These are phyloP conservation scores for Clitoria ternatea DNA, from an alignment of 306 rosid genomes.

Conservation along the genomic window DNA sequence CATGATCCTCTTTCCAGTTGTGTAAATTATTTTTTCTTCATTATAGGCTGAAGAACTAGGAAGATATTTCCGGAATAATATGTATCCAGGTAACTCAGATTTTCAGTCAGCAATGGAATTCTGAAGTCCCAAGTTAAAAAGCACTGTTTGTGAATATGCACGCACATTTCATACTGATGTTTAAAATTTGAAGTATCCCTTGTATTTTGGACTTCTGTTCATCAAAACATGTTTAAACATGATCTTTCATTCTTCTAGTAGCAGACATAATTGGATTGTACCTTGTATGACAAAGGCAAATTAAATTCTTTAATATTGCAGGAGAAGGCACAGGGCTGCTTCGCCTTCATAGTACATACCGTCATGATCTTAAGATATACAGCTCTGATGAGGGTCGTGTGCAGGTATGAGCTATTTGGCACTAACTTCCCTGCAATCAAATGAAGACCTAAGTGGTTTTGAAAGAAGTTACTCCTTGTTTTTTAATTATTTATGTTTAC, in stretches of 20 bases:
- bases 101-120: not conserved
- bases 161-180: not conserved
- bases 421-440: not conserved
- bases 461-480: not conserved
- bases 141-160: not conserved
- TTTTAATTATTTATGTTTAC: conserved; percentile 4
- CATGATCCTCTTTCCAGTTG: not conserved
- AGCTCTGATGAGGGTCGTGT: conserved; percentile 99
- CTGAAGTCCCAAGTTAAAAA: not conserved
- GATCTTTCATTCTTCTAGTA: conserved; percentile 22
- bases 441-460: not conserved
- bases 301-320: conserved; percentile 34
- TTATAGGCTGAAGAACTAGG: conserved; percentile 98
- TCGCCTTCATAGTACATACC: conserved; percentile 95
- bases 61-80: conserved; percentile 91
- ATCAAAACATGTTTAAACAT: not conserved
- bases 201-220: conserved; percentile 9
- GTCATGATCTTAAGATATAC: conserved; percentile 95
- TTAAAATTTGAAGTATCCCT: not conserved
- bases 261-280: conserved; percentile 1
- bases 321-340: conserved; percentile 98
- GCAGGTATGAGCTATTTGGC: conserved; percentile 55
- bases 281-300: not conserved
- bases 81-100: conserved; percentile 79
- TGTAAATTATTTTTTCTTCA: conserved; percentile 4